These are phyloP conservation scores for Pontederia paniculata DNA, from an alignment of 176 grass and related monocot species.

Conservation along the genomic window DNA sequence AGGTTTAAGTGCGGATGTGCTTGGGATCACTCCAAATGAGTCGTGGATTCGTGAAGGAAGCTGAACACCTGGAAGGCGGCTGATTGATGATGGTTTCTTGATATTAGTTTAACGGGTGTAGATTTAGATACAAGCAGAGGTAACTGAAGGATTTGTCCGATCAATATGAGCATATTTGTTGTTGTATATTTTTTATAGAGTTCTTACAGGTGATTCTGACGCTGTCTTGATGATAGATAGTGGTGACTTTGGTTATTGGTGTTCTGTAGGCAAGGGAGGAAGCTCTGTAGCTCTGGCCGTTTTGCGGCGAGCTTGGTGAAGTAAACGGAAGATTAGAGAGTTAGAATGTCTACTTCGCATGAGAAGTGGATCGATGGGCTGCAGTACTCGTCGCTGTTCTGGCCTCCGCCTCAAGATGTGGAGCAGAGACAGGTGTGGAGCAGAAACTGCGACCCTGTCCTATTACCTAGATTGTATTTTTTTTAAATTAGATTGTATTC, in stretches of 20 bases:
- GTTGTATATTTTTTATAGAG: no score
- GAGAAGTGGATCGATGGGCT: constrained; percentile 17
- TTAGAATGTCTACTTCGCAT: constrained; percentile 7
- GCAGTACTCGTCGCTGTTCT: constrained; percentile 14
- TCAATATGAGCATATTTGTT: background rate
- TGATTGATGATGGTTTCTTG: background rate
- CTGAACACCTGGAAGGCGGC: background rate
- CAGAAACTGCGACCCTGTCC: no score
- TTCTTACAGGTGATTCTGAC: no score
- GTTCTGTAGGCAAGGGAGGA: background rate
- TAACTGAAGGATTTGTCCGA: background rate
- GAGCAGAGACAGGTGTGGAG: constrained; percentile 10
- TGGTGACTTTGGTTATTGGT: background rate
- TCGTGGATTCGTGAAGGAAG: background rate
- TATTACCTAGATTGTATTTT: background rate
- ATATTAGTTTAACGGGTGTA: background rate
- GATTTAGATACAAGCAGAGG: background rate
- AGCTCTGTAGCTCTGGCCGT: background rate
- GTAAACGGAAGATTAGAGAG: background rate
- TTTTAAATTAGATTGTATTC: background rate
- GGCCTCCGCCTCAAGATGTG: constrained; percentile 15
- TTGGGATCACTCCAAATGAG: background rate
- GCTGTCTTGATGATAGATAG: no score
- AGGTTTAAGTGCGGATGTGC: background rate
- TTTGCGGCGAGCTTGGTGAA: no score